These are phyloP conservation scores for Lactifluus echinatus DNA, from an alignment of 768 basidiomycete genomes.

Conservation along the genomic window DNA sequence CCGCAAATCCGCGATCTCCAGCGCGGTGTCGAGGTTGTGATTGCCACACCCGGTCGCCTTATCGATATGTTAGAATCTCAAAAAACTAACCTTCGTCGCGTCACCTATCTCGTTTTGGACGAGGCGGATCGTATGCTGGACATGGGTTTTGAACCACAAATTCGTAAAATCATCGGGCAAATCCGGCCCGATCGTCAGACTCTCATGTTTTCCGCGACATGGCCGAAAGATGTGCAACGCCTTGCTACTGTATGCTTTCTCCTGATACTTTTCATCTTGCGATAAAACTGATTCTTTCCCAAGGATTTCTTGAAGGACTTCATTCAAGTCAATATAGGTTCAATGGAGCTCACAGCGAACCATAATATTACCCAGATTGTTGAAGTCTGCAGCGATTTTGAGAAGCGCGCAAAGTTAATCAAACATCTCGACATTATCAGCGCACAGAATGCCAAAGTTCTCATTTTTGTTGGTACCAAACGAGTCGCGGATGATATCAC, in stretches of 20 bases:
- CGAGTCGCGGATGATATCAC: slow-evolving; percentile 98
- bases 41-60: slow-evolving; percentile 98
- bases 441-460: slow-evolving; percentile 93
- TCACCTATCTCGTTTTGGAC: slow-evolving; percentile 98
- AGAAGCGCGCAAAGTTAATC: slow-evolving; percentile 93
- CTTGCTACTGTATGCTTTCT: slow-evolving; percentile 63
- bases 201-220: slow-evolving; percentile 98
- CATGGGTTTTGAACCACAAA: slow-evolving; percentile 99
- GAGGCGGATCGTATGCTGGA: slow-evolving; percentile 99
- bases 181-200: slow-evolving; percentile 98
- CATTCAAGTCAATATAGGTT: slow-evolving; percentile 98
- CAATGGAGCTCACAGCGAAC: slow-evolving; percentile 96
- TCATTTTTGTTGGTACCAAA: slow-evolving; percentile 98
- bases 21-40: slow-evolving; percentile 94
- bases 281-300: background rate
- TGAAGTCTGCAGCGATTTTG: slow-evolving; percentile 94
- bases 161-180: slow-evolving; percentile 94
- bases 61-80: slow-evolving; percentile 98
- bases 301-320: slow-evolving; percentile 94
- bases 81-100: slow-evolving; percentile 91
- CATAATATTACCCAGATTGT: slow-evolving; percentile 96
- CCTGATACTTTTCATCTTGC: background rate
- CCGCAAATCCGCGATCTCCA: slow-evolving; percentile 97
- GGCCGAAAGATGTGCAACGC: slow-evolving; percentile 99
- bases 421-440: slow-evolving; percentile 97